phyloP scores from a whole-genome alignment of 495 filamentous ascomycete genomes.

The Penicillium chermesinum region DNA sequence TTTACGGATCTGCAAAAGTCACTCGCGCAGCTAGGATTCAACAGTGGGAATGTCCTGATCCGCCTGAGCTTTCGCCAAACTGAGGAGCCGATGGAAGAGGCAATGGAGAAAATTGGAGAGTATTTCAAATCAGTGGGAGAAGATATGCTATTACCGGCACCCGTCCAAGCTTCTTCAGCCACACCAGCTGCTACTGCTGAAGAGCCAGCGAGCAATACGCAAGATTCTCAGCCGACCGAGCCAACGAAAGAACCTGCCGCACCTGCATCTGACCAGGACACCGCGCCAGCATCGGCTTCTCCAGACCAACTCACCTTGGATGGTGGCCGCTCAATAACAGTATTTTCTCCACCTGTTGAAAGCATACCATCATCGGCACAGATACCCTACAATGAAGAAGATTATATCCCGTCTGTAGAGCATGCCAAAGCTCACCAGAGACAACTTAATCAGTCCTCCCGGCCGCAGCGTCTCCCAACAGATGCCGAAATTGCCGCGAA shows the following conservation, averaged over 20 bases:
- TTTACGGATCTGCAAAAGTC: slow-evolving; percentile 84
- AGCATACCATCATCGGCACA: slow-evolving; percentile 70
- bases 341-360: slow-evolving; percentile 70
- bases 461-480: slow-evolving; percentile 57
- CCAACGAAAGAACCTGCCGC: slow-evolving; percentile 9
- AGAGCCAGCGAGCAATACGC: not conserved
- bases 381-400: slow-evolving; percentile 58
- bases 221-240: slow-evolving; percentile 2
- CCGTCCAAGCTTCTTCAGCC: slow-evolving; percentile 5
- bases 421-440: slow-evolving; percentile 80
- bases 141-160: slow-evolving; percentile 15
- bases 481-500: slow-evolving; percentile 49
- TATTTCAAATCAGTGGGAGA: slow-evolving; percentile 55
- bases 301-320: slow-evolving; percentile 15
- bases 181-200: slow-evolving; percentile 4
- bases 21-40: slow-evolving; percentile 79
- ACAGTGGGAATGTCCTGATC: slow-evolving; percentile 72
- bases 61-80: slow-evolving; percentile 70
- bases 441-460: slow-evolving; percentile 55
- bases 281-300: slow-evolving; percentile 19
- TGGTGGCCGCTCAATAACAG: slow-evolving; percentile 51
- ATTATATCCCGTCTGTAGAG: slow-evolving; percentile 77
- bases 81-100: slow-evolving; percentile 74
- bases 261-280: slow-evolving; percentile 9
- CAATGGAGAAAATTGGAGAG: slow-evolving; percentile 70